phyloP scores from a whole-genome alignment of 1,284 basidiomycete species.

The Apiotrichum mycotoxinovorans region DNA sequence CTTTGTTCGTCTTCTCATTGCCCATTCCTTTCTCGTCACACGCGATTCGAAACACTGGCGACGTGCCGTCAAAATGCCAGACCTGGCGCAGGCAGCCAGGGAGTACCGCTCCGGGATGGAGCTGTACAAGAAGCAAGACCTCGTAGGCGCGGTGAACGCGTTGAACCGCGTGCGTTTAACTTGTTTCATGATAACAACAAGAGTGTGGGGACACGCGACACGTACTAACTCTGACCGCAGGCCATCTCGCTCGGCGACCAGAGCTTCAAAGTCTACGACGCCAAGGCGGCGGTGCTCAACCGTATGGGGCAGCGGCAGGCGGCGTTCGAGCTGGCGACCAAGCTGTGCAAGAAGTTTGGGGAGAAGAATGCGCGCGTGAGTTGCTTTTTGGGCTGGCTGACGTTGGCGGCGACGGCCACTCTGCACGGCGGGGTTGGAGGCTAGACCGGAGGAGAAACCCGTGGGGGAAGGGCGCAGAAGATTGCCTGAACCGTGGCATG shows the following conservation, averaged over 20 bases:
- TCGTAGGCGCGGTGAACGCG: constrained; percentile 20
- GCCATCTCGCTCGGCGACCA: constrained; percentile 29
- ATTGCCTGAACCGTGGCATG: too few species aligned
- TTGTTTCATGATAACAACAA: too few species aligned
- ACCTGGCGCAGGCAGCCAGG: constrained; percentile 11
- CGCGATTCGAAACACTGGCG: too few species aligned
- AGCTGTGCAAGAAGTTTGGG: constrained; percentile 25
- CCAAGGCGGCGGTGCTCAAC: constrained; percentile 28
- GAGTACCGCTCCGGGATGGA: constrained; percentile 15
- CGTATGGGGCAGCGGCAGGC: constrained; percentile 21
- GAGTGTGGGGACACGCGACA: too few species aligned
- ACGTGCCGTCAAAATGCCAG: background rate
- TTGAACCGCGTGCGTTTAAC: constrained; percentile 24
- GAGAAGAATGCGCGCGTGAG: constrained; percentile 12
- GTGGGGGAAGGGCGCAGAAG: too few species aligned
- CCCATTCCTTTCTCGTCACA: too few species aligned
- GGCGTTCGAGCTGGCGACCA: constrained; percentile 25
- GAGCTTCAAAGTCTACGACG: constrained; percentile 23
- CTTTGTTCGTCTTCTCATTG: too few species aligned
- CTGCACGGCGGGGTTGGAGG: too few species aligned
- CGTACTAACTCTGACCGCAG: constrained; percentile 8
- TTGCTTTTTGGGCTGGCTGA: background rate
- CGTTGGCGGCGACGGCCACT: background rate
- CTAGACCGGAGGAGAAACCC: too few species aligned
- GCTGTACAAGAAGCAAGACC: constrained; percentile 10